phyloP scores from a whole-genome alignment of 345 rosid species.

The Salix exigua region DNA sequence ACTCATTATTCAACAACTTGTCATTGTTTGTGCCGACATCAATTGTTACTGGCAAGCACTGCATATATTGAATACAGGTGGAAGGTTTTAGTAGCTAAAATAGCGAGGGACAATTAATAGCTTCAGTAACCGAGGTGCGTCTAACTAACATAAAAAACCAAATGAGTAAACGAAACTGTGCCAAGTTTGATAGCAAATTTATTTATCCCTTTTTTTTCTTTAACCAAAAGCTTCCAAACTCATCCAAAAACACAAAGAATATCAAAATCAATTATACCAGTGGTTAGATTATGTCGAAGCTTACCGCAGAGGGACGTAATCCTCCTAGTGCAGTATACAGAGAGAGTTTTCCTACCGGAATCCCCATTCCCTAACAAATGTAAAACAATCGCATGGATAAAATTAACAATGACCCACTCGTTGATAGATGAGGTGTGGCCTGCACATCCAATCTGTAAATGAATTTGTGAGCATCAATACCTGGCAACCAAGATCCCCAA shows the following conservation, averaged over 20 bases:
- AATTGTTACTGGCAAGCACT: slow-evolving; percentile 37
- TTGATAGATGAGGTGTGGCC: not conserved
- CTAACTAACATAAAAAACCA: too few species aligned
- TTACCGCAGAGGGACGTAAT: slow-evolving; percentile 32
- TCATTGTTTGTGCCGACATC: slow-evolving; percentile 36
- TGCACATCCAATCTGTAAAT: not conserved
- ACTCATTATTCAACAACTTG: slow-evolving; percentile 30
- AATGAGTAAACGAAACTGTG: not conserved
- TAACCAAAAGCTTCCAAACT: too few species aligned
- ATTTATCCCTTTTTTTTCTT: too few species aligned
- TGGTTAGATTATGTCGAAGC: not conserved
- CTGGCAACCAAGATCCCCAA: slow-evolving; percentile 99
- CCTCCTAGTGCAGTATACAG: slow-evolving; percentile 35
- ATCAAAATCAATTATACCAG: not conserved
- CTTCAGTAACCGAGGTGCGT: not conserved
- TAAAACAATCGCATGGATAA: not conserved
- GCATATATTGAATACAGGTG: not conserved
- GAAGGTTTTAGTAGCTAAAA: not conserved
- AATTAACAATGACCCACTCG: not conserved
- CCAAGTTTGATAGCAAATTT: not conserved
- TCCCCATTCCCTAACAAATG: slow-evolving; percentile 33
- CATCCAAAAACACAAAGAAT: not conserved
- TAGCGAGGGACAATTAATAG: not conserved
- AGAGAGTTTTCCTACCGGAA: slow-evolving; percentile 35
- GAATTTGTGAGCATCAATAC: slow-evolving; percentile 27